phyloP scores from a whole-genome alignment of 1,284 basidiomycete genomes.

The Tilletia indica region DNA sequence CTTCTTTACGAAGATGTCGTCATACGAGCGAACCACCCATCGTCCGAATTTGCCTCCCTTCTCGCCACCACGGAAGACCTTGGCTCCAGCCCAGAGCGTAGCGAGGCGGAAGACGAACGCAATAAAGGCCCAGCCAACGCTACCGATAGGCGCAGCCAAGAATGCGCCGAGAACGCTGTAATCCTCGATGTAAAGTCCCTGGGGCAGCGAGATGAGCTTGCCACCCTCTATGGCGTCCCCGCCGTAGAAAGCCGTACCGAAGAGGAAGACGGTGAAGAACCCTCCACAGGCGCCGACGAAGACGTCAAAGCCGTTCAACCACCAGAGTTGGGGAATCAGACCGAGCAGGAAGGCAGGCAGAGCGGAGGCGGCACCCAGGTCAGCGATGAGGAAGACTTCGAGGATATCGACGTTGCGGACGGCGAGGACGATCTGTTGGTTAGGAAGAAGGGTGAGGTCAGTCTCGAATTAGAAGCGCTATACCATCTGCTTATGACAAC shows the following conservation, averaged over 20 bases:
- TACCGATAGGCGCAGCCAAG: constrained; percentile 51
- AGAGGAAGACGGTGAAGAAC: constrained; percentile 55
- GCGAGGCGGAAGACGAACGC: constrained; percentile 36
- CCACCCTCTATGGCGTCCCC: constrained; percentile 40
- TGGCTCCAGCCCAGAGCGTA: constrained; percentile 22
- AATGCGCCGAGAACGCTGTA: constrained; percentile 54
- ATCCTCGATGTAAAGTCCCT: constrained; percentile 52
- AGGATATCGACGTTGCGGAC: constrained; percentile 54
- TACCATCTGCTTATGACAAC: neutral
- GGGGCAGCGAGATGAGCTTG: constrained; percentile 45
- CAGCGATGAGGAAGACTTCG: constrained; percentile 55
- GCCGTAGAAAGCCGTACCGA: constrained; percentile 51
- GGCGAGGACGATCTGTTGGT: constrained; percentile 38
- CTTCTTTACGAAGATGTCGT: constrained; percentile 3
- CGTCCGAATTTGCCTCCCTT: neutral
- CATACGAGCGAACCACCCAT: neutral
- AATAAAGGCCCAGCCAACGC: constrained; percentile 46
- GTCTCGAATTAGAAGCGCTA: neutral
- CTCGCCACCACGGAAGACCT: neutral
- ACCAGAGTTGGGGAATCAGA: constrained; percentile 45
- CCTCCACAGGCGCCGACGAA: constrained; percentile 54
- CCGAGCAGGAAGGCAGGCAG: constrained; percentile 52
- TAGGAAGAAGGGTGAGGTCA: neutral
- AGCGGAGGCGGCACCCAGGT: constrained; percentile 50
- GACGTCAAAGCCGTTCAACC: constrained; percentile 51